These are phyloP conservation scores for Syzygium oleosum DNA, from an alignment of 345 rosid species.

Conservation along the genomic window DNA sequence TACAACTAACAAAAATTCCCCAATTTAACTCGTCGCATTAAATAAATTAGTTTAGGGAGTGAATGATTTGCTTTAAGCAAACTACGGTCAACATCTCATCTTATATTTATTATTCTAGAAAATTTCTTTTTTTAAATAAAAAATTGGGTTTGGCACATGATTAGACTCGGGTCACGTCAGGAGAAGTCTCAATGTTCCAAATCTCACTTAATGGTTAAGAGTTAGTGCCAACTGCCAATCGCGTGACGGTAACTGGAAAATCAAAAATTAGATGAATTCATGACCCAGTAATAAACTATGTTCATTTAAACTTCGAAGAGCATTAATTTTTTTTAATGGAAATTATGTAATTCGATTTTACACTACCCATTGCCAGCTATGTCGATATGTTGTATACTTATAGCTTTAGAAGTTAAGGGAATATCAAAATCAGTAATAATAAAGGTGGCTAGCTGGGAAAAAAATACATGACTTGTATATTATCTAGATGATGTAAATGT, in stretches of 20 bases:
- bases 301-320: neutral
- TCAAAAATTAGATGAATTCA: neutral
- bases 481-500: neutral
- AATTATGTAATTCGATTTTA: neutral
- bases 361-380: neutral
- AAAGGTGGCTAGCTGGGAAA: neutral
- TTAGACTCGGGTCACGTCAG: neutral
- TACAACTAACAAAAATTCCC: slow-evolving; percentile 11
- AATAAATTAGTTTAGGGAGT: neutral
- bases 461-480: neutral
- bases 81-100: neutral
- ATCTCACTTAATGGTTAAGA: neutral
- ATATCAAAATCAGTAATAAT: neutral
- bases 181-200: neutral
- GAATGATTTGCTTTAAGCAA: neutral
- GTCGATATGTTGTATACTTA: neutral
- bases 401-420: neutral
- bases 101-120: too few relatives aligned
- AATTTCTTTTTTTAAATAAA: too few relatives aligned
- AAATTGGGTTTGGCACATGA: neutral
- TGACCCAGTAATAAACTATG: neutral
- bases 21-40: neutral
- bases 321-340: neutral
- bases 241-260: neutral
- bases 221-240: too few relatives aligned